Evolutionary conservation across 371 early-diverging fungal genomes (phyloP), one percentile per base, ranked within the genome.

Genomic region (Rhizopus delemar): DNA sequence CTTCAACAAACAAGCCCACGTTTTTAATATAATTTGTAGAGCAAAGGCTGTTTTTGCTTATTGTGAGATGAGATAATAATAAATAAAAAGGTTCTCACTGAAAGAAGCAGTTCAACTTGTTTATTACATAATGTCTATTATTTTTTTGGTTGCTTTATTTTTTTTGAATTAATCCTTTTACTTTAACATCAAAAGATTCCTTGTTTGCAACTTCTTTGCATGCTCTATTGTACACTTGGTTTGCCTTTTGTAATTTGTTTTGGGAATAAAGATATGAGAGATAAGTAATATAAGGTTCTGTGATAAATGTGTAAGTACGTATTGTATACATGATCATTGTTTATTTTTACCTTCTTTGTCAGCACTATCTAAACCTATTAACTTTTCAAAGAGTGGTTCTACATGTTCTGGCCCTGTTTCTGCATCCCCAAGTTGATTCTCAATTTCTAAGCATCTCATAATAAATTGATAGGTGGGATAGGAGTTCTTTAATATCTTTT

Each of bases 211-310:
- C 85, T 6, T 73, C 77, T 69, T 86, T 85, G 39, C 69, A 58
- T 5, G 90, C 92, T 56, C 81, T 75, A 82, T 82, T 85, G 54
- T 87, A 78, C 41, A 90, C 76, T 22, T 77, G 56, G 54, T 78
- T 68, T 36, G 88, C 75, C 51, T 69, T 61, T 56, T 73, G 69
- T 51, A 77, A 75, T 48, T 82, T 75, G 33, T 74, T 70, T 48
- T 77, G 74, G 11, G 75, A 74, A 49, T 86, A 70, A 62, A 89
- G 82, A 62, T 85, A 86, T 16, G 65, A 68, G 54, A 90, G 69
- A 59, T 81, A 87, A 4, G 77, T 69, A 22, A 89, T 72, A 80
- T 88, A 89, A 9, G 83, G 73, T 50, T 79, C 85, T 81, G 69
- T 41, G 0, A 35, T 33, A 15, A 50, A 46, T 35, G 34, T 12